phyloP scores from a whole-genome alignment of 768 basidiomycete species.

The Coprinopsis cinerea region DNA sequence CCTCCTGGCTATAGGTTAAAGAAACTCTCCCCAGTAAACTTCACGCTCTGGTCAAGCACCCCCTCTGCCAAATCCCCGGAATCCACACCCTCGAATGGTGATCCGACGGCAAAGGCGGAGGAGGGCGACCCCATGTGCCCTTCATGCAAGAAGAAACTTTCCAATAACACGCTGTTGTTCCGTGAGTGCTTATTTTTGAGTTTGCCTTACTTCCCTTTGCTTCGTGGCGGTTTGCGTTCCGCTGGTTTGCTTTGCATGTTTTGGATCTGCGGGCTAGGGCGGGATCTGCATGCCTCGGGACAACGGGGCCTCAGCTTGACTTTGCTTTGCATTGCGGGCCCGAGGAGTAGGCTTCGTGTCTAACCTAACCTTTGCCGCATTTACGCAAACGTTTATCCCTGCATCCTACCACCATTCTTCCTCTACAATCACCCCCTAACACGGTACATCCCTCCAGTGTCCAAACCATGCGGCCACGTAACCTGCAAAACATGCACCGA shows the following conservation, averaged over 20 bases:
- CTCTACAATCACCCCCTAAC: not conserved
- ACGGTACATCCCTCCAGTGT: constrained; percentile 37
- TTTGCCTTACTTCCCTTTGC: no score
- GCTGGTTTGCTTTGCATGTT: no score
- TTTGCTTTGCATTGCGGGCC: no score
- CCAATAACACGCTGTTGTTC: constrained; percentile 69
- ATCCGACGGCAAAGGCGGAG: constrained; percentile 34
- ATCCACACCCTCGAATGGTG: constrained; percentile 32
- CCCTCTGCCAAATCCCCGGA: constrained; percentile 33
- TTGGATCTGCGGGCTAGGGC: no score
- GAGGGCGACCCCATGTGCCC: constrained; percentile 74
- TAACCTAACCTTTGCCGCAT: no score
- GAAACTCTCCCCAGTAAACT: constrained; percentile 74
- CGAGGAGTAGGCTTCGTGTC: no score
- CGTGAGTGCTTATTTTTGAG: constrained; percentile 39
- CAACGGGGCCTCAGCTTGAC: no score
- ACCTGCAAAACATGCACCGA: constrained; percentile 89
- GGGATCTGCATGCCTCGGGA: no score
- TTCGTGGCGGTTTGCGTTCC: no score
- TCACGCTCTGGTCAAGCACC: constrained; percentile 48
- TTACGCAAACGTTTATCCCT: no score
- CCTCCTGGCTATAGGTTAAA: constrained; percentile 77
- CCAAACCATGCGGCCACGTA: constrained; percentile 88
- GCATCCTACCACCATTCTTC: constrained; percentile 4
- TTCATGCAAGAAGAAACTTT: constrained; percentile 80